These are phyloP conservation scores for Leishmania braziliensis DNA, from an alignment of 208 protist genomes.

Conservation along the genomic window DNA sequence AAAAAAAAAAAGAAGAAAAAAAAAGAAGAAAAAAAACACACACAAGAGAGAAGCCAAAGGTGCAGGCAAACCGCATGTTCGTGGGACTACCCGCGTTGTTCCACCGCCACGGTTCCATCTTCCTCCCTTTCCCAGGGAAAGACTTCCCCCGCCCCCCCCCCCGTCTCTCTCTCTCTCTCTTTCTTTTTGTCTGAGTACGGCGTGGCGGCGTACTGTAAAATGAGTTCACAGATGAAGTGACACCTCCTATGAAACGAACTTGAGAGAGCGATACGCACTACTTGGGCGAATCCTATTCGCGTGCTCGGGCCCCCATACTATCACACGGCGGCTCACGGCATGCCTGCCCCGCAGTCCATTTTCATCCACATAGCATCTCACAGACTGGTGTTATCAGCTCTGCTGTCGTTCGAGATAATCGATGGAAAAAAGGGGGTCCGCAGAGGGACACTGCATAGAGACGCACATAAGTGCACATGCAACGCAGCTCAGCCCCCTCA, in stretches of 20 bases:
- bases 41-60: slow-evolving; percentile 1
- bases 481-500: too few species aligned
- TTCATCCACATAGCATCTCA: not conserved
- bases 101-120: not conserved
- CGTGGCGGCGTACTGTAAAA: not conserved
- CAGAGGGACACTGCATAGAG: too few species aligned
- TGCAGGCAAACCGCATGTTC: not conserved
- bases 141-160: too few species aligned
- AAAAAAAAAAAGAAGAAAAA: not conserved
- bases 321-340: too few species aligned
- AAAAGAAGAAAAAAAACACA: not conserved
- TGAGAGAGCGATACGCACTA: not conserved
- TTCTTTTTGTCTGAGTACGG: not conserved
- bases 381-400: not conserved
- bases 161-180: too few species aligned
- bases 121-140: not conserved
- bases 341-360: not conserved
- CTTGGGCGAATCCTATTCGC: not conserved
- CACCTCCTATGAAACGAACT: not conserved
- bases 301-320: not conserved
- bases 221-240: not conserved
- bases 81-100: not conserved
- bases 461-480: too few species aligned
- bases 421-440: too few species aligned
- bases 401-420: not conserved